phyloP scores from a whole-genome alignment of 1,139 yeast genomes.

The Martiniozyma asiatica region DNA sequence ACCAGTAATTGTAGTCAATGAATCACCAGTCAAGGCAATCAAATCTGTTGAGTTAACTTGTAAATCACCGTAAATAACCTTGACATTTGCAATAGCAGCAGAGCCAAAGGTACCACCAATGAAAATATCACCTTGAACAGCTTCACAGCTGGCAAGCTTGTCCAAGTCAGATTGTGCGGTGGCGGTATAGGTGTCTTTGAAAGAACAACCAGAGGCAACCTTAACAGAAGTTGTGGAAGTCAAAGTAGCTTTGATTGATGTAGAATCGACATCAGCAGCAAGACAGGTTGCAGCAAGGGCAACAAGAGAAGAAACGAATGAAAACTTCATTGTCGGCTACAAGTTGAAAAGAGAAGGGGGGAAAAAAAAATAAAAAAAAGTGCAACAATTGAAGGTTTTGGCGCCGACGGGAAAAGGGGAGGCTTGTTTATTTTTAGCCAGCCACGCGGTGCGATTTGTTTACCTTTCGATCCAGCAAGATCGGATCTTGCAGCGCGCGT shows the following conservation, averaged over 20 bases:
- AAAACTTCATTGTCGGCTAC: background rate
- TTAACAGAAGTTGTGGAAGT: slow-evolving; percentile 28
- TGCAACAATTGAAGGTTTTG: too few relatives aligned
- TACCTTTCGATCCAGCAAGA: too few relatives aligned
- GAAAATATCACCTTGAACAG: slow-evolving; percentile 68
- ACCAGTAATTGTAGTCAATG: slow-evolving; percentile 65
- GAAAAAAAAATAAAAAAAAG: background rate
- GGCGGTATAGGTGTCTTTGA: slow-evolving; percentile 41
- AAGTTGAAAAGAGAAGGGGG: too few relatives aligned
- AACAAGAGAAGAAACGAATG: slow-evolving; percentile 6
- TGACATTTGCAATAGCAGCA: slow-evolving; percentile 42
- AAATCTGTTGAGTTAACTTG: slow-evolving; percentile 56
- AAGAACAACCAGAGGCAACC: slow-evolving; percentile 45
- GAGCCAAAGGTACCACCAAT: slow-evolving; percentile 51
- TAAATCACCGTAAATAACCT: slow-evolving; percentile 69
- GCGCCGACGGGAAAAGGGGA: too few relatives aligned
- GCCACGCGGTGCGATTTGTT: too few relatives aligned
- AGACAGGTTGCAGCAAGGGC: slow-evolving; percentile 6
- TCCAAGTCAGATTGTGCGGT: slow-evolving; percentile 74
- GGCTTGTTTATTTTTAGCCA: too few relatives aligned
- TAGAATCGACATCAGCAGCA: slow-evolving; percentile 7
- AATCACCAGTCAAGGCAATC: slow-evolving; percentile 60
- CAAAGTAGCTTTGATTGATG: slow-evolving; percentile 20
- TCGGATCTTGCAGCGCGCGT: too few relatives aligned
- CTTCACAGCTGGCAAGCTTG: slow-evolving; percentile 57